These are phyloP conservation scores for Debaryomyces singareniensis DNA, from an alignment of 1,139 yeast species.

Conservation along the genomic window DNA sequence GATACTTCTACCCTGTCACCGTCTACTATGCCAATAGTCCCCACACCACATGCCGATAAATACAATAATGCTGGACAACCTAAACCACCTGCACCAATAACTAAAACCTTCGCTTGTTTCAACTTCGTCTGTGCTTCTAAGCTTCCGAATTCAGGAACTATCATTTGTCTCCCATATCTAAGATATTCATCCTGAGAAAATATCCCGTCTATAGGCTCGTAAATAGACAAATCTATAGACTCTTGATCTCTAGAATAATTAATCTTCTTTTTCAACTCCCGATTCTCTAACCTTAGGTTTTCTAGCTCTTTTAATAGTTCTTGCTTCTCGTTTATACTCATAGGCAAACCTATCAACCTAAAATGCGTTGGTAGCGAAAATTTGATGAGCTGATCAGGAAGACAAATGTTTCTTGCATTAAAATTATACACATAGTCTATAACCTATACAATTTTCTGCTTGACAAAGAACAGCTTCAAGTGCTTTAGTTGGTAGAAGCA, in stretches of 20 bases:
- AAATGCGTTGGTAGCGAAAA: too few species aligned
- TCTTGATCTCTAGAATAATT: too few species aligned
- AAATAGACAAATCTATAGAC: too few species aligned
- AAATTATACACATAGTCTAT: too few species aligned
- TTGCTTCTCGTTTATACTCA: too few species aligned
- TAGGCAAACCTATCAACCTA: too few species aligned
- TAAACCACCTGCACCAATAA: slow-evolving; percentile 94
- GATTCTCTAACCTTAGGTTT: too few species aligned
- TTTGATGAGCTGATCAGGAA: too few species aligned
- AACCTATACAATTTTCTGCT: slow-evolving; percentile 41
- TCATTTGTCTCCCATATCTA: slow-evolving; percentile 93
- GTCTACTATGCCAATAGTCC: slow-evolving; percentile 80
- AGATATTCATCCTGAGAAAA: slow-evolving; percentile 58
- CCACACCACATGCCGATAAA: slow-evolving; percentile 84
- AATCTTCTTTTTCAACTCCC: too few species aligned
- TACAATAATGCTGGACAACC: slow-evolving; percentile 91
- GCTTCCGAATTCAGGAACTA: slow-evolving; percentile 72
- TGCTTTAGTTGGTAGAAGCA: slow-evolving; percentile 45
- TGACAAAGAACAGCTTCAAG: slow-evolving; percentile 46
- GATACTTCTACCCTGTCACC: slow-evolving; percentile 78
- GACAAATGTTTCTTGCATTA: too few species aligned
- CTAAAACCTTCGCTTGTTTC: slow-evolving; percentile 54
- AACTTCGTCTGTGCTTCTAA: slow-evolving; percentile 50
- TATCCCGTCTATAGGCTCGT: too few species aligned
- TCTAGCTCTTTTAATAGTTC: too few species aligned